phyloP scores from a whole-genome alignment of 2,329 filamentous ascomycete species.

The Achaetomium macrosporum region DNA sequence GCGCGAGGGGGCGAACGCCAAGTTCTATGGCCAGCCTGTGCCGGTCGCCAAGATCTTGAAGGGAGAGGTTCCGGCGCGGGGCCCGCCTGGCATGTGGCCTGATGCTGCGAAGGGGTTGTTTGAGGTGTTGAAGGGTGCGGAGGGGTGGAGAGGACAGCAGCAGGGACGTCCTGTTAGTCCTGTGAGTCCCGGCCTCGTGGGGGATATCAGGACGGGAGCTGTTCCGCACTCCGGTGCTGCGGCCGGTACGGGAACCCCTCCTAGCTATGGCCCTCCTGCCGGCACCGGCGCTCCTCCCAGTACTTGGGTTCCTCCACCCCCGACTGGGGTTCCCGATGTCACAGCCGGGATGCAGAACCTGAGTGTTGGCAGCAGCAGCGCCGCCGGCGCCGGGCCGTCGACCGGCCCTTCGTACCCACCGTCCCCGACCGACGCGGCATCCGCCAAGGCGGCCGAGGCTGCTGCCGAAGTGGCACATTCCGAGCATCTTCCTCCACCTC shows the following conservation, averaged over 20 bases:
- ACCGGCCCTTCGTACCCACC: not conserved
- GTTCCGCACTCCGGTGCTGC: no score
- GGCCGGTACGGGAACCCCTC: not conserved
- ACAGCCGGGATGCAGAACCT: slow-evolving; percentile 14
- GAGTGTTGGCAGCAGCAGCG: not conserved
- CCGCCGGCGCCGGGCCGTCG: slow-evolving; percentile 3
- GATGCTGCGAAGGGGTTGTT: slow-evolving; percentile 29
- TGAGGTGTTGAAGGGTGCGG: slow-evolving; percentile 33
- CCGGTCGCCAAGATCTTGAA: slow-evolving; percentile 42
- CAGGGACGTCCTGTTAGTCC: no score
- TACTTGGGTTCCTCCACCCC: slow-evolving; percentile 1
- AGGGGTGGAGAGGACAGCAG: slow-evolving; percentile 25
- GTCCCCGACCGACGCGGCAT: slow-evolving; percentile 3
- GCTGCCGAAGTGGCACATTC: slow-evolving; percentile 22
- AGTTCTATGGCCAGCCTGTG: slow-evolving; percentile 67
- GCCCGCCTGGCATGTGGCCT: slow-evolving; percentile 29
- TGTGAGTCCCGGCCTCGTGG: not conserved
- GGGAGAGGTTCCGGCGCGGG: slow-evolving; percentile 34
- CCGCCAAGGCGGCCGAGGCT: slow-evolving; percentile 25
- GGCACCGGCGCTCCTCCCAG: not conserved
- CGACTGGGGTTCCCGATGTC: not conserved
- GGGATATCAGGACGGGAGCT: not conserved
- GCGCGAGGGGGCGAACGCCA: slow-evolving; percentile 79
- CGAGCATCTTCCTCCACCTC: slow-evolving; percentile 17
- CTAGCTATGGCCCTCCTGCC: not conserved